Percentiles rank a stretch among this genome's conserved stretches.
Evolutionary conservation across 2,329 filamentous ascomycete genomes (phyloP).

Genomic region (Fusarium papillatum): DNA sequence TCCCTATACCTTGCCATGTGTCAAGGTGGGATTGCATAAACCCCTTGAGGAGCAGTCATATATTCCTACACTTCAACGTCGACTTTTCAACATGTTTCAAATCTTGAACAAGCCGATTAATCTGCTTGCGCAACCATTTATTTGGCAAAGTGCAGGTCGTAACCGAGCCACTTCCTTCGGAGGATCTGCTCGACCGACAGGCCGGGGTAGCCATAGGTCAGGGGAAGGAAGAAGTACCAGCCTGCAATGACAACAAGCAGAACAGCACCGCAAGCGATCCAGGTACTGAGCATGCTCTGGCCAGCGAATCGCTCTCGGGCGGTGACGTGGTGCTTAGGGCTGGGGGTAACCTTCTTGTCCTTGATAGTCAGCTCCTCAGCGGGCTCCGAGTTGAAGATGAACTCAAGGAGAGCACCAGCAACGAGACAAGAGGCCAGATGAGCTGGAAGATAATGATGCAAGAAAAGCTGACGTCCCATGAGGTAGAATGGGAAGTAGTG

Average conservation of each 20-base stretch:
- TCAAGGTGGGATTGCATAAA: constrained; percentile 4
- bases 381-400: constrained; percentile 94
- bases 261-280: constrained; percentile 83
- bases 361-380: constrained; percentile 66
- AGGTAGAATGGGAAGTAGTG: constrained; percentile 98
- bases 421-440: constrained; percentile 93
- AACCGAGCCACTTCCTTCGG: constrained; percentile 94
- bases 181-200: constrained; percentile 83
- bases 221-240: constrained; percentile 94
- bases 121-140: constrained; percentile 58
- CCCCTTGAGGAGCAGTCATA: neutral
- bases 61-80: constrained; percentile 3
- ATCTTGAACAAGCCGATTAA: neutral
- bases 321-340: constrained; percentile 74
- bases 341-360: constrained; percentile 59
- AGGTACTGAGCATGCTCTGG: constrained; percentile 82
- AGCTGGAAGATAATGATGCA: constrained; percentile 97
- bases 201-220: constrained; percentile 96
- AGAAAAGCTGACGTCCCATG: constrained; percentile 97
- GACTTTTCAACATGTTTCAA: neutral
- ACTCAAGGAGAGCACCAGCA: constrained; percentile 92
- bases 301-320: constrained; percentile 85
- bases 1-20: constrained; percentile 11
- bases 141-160: constrained; percentile 99
- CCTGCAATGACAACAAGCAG: constrained; percentile 77